Evolutionary conservation across 2,329 filamentous ascomycete species (phyloP), one percentile per base, ranked within the genome.

Genomic region (Remersonia thermophila): DNA sequence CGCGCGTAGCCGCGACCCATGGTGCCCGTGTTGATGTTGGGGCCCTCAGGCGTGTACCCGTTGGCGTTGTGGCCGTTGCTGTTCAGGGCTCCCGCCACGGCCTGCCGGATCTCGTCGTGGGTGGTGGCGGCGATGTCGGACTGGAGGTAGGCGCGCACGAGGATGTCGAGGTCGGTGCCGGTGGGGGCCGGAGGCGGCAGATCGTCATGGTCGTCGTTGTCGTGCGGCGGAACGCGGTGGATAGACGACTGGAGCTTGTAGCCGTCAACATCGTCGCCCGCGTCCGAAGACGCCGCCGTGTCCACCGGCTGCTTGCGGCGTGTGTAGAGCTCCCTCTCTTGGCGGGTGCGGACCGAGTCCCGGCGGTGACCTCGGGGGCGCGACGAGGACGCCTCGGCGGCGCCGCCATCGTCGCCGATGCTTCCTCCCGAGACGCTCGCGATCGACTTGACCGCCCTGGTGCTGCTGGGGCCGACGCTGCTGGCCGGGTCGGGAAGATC

Each of bases 321-420:
- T 1, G 87, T 94, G 54, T 82, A 98, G 1, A 98, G 71, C 53
- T 93, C 83, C 34, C 83, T 74, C 51, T 96, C 91, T 56, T 98
- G 91, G 45, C 80, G 83, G 49, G 82, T 68, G 47, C 79, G 83
- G 41, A 98, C 70, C 1, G 89, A 96, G 38, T 87, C 75, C 37
- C 78, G 77, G 17, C 86, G 77, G 51, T 77, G 82, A 45, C 62
- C 66, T 53, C 72, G 80, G 0, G 80, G 82, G 35, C 83, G 71
- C 5, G 73, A 63, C 17, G 72, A 66, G 0, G 76, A 71, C 3
- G 71, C 72, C 35, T 78, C 72, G 3, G 67, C 64, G 31, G 67
- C 64, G 42, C 70, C 80, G 17, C 69, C 80, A 16, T 78, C 78
- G 23, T 81, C 80, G 16, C 77, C 81, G 3, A 78, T 68, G 55